Evolutionary conservation across 2,329 filamentous ascomycete genomes (phyloP).

Genomic region (Blastomyces emzantsi): DNA sequence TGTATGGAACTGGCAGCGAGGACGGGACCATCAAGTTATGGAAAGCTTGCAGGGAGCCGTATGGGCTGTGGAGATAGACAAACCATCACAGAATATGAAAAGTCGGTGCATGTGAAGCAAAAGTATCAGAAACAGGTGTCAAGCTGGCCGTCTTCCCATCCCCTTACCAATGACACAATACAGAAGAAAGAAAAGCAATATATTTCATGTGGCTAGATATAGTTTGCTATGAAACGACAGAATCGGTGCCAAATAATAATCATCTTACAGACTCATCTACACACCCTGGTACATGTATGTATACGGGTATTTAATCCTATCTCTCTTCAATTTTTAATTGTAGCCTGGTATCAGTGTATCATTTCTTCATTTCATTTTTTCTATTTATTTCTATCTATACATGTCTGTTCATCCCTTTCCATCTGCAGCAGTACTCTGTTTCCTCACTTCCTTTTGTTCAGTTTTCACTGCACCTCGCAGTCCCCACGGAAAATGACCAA

Average conservation of each 20-base stretch:
- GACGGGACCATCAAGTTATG: slow-evolving; percentile 95
- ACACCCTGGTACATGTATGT: background rate
- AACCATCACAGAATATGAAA: background rate
- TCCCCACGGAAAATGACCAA: background rate
- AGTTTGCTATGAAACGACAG: background rate
- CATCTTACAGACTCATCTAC: background rate
- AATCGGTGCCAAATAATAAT: background rate
- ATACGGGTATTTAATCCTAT: background rate
- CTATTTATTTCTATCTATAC: background rate
- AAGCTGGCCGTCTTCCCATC: background rate
- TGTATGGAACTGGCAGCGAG: slow-evolving; percentile 94
- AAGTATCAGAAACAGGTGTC: background rate
- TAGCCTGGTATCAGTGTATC: background rate
- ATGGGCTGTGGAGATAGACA: slow-evolving; percentile 53
- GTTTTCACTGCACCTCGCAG: background rate
- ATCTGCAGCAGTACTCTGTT: background rate
- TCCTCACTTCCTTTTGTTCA: background rate
- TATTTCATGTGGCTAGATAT: slow-evolving; percentile 3
- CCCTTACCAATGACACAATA: background rate
- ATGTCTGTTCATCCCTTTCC: background rate
- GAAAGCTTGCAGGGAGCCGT: slow-evolving; percentile 57
- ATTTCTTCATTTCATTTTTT: background rate
- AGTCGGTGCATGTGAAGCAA: background rate
- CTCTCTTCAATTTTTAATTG: background rate
- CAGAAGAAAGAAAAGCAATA: background rate